Base-by-base conservation (phyloP, 2,329 filamentous ascomycete genomes). In the Paramyrothecium roridum region DNA sequence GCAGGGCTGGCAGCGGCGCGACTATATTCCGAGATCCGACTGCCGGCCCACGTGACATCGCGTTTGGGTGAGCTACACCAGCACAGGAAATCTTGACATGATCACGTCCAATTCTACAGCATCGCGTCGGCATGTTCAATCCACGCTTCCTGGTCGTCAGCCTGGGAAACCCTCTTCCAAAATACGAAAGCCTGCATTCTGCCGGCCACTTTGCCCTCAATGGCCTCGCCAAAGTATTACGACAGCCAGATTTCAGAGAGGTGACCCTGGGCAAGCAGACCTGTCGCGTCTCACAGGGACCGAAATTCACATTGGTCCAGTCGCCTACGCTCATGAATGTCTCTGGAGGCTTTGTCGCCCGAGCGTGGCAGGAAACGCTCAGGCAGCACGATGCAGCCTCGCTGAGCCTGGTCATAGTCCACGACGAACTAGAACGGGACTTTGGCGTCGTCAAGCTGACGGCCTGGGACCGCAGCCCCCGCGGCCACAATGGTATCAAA, bases 241-340 rank as follows among this genome's bases (percentile, higher is more conserved):
- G 60, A 3, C 77, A 83, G 59, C 77, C 85, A 0, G 54, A 73
- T 0, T 86, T 88, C 64, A 67, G 65, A 21, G 75, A 69, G 61
- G 70, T 65, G 53, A 74, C 52, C 67, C 76, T 66, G 77, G 82
- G 81, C 53, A 77, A 82, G 34, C 78, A 85, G 51, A 68, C 79
- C 3, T 81, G 81, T 52, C 61, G 78, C 26, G 75, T 79, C 50
- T 82, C 76, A 3, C 60, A 74, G 52, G 80, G 77, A 3, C 59
- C 70, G 3, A 83, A 80, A 40, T 85, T 83, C 67, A 88, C 84
- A 2, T 78, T 96, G 17, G 86, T 90, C 73, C 87, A 95, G 69
- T 91, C 86, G 33, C 85, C 88, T 0, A 84, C 83, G 0, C 74
- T 87, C 34, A 98, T 99, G 95, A 99, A 98, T 69, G 76, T 88